phyloP scores from a whole-genome alignment of 768 basidiomycete genomes.

The Mycena epipterygia region DNA sequence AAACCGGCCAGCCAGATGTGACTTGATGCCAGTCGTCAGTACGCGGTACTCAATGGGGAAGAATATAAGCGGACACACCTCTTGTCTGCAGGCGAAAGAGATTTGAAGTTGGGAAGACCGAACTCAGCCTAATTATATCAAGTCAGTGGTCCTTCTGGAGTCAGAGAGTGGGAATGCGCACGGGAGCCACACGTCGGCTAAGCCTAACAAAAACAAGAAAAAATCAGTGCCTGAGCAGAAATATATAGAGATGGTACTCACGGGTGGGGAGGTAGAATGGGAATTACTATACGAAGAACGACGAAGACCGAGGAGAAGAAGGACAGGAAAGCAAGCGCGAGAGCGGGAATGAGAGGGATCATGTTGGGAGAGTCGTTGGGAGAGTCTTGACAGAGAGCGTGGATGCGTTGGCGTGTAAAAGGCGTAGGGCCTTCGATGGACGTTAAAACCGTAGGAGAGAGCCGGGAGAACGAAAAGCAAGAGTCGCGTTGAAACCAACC shows the following conservation, averaged over 20 bases:
- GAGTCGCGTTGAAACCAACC: conserved; percentile 26
- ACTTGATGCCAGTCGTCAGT: conserved; percentile 32
- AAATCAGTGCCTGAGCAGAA: not conserved
- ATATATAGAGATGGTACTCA: not conserved
- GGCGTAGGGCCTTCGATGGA: conserved; percentile 59
- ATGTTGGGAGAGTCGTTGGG: conserved; percentile 56
- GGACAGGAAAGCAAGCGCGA: conserved; percentile 78
- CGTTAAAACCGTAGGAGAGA: conserved; percentile 48
- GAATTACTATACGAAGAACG: conserved; percentile 81
- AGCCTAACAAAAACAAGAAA: conserved; percentile 48
- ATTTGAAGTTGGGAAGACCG: conserved; percentile 77
- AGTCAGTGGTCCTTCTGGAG: conserved; percentile 38
- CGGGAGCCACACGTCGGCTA: conserved; percentile 81
- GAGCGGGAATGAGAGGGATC: conserved; percentile 76
- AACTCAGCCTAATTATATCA: conserved; percentile 74
- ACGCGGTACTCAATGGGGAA: too few relatives aligned
- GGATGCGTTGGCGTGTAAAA: conserved; percentile 57
- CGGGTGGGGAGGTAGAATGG: conserved; percentile 80
- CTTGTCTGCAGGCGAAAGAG: conserved; percentile 77
- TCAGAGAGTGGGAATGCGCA: conserved; percentile 49
- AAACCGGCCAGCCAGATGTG: conserved; percentile 81
- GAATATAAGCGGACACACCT: conserved; percentile 42
- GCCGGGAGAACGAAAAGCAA: conserved; percentile 46
- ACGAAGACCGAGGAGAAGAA: conserved; percentile 82
- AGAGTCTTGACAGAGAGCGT: conserved; percentile 61